Percentiles rank a stretch among this genome's conserved stretches.
These are phyloP conservation scores for Coemansia sp. DNA, from an alignment of 192 early-diverging fungal species.

Conservation along the genomic window DNA sequence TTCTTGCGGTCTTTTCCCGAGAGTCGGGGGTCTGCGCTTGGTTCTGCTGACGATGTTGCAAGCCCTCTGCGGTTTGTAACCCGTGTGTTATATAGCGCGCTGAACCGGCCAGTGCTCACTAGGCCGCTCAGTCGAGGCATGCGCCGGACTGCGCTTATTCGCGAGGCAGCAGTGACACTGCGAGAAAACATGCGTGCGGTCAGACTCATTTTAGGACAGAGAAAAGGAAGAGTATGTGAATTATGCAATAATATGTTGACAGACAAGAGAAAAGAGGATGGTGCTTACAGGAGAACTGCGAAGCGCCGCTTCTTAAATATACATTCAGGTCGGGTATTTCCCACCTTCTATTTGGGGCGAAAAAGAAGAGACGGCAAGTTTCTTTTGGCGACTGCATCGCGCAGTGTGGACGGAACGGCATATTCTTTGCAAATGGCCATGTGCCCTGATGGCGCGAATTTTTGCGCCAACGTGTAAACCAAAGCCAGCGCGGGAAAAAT, in stretches of 20 bases:
- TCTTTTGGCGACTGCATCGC: conserved; percentile 4
- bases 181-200: conserved; percentile 25
- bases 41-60: conserved; percentile 28
- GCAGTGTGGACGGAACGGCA: conserved; percentile 4
- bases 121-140: background rate
- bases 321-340: conserved; percentile 3
- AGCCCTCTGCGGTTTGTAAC: conserved; percentile 1
- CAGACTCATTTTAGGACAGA: conserved; percentile 27
- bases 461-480: background rate
- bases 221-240: background rate
- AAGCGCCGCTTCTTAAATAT: background rate
- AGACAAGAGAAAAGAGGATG: background rate
- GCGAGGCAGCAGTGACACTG: conserved; percentile 15
- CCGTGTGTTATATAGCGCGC: background rate
- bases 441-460: conserved; percentile 2
- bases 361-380: conserved; percentile 13
- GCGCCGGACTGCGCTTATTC: background rate
- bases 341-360: conserved; percentile 9
- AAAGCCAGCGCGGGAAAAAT: too few relatives aligned
- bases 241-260: background rate
- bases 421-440: background rate
- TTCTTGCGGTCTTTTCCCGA: conserved; percentile 17
- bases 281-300: background rate
- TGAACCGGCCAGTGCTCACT: background rate
- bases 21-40: conserved; percentile 36